Base-by-base conservation (phyloP, 305 asterid genomes). In the Petunia hybrid region DNA sequence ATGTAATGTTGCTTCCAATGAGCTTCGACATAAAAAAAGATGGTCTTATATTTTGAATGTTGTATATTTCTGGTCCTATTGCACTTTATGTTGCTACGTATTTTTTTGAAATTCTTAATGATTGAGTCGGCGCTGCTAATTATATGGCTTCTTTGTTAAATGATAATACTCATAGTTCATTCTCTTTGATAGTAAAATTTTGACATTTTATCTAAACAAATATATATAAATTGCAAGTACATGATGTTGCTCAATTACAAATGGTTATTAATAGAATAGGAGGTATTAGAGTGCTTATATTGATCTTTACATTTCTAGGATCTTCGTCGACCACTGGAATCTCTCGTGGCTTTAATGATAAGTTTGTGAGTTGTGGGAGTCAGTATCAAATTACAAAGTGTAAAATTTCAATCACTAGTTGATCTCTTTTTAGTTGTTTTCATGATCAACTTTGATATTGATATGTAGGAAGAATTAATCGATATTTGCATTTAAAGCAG, bases 1-100 rank as follows among this genome's bases (percentile, higher is more conserved):
- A 71, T 48, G 14, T 46, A 71, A 48, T 46, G 77, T 36, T 71
- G 77, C 62, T 71, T 71, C 77, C 62, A 5, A 5, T 71, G 61
- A 71, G 61, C 43, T 71, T 71, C 77, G 2, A 46, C 22, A 5
- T 22, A 36, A 71, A 71, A n/a, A 10, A 48, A 71, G 6, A 5
- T 46, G 77, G 77, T 48, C 61, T 12, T 35, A 31, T 48, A 48
- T 48, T 48, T 71, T 48, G 77, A 71, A 71, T 31, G 31, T 51
- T 45, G n/a, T 69, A 46, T 43, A 43, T 4, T 43, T 67, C 14
- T 71, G 43, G 77, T 71, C 77, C 61, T 22, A 48, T 48, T 10
- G 42, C 60, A 46, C 77, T 70, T 70, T 46, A 70, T 31, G 8
- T 35, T 3, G 43, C 61, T 71, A 71, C 60, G 41, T 71, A 35